These are phyloP conservation scores for Entonaema liquescens DNA, from an alignment of 495 filamentous ascomycete genomes.

Conservation along the genomic window DNA sequence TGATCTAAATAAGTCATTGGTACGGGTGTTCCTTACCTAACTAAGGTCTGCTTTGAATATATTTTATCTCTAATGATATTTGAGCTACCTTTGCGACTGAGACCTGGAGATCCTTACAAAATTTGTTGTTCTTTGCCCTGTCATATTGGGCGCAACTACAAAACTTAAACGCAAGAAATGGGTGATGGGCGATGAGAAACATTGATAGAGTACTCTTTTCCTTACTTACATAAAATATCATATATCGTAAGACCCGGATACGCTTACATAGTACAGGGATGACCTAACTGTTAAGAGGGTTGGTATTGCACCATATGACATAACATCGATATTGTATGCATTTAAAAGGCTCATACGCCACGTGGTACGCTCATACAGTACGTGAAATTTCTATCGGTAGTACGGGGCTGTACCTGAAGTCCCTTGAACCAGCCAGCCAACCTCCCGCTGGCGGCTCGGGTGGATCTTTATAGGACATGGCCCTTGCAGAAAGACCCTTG, in stretches of 20 bases:
- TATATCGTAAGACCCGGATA: background rate
- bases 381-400: conserved; percentile 5
- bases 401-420: conserved; percentile 26
- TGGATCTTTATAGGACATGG: conserved; percentile 13
- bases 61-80: too few relatives aligned
- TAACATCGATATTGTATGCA: conserved; percentile 4
- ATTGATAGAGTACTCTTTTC: too few relatives aligned
- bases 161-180: background rate
- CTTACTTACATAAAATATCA: background rate
- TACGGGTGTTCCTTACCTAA: too few relatives aligned
- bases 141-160: background rate
- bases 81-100: too few relatives aligned
- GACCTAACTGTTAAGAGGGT: background rate
- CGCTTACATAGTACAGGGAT: background rate
- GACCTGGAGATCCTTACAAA: too few relatives aligned
- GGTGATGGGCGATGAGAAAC: too few relatives aligned
- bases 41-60: too few relatives aligned
- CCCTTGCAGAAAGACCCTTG: conserved; percentile 41
- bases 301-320: conserved; percentile 10
- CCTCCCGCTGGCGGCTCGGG: conserved; percentile 11
- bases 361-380: conserved; percentile 33
- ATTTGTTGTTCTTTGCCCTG: too few relatives aligned
- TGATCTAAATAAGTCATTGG: too few relatives aligned
- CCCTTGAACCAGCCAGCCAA: conserved; percentile 25
- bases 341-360: conserved; percentile 21